Evolutionary conservation across 177 flowering plant species (phyloP), one percentile per base, ranked within the genome.

Genomic region (Vitis hybrid): DNA sequence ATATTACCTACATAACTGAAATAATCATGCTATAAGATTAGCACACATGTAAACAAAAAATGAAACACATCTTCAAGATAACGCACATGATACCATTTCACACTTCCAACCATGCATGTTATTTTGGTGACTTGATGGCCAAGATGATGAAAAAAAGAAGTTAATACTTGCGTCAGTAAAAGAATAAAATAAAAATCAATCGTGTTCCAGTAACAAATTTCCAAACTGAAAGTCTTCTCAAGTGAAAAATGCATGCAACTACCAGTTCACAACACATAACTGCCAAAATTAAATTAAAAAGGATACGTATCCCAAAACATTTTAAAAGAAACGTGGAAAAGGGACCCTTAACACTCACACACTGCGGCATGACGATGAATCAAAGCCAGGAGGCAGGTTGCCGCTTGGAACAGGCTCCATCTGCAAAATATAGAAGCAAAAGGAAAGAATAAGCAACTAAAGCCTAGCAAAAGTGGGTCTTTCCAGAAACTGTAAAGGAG

Each of bases 1-100:
- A 68, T 72, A 15, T 72, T 72, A 51, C 75, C 75, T 10, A 72
- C 67, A 55, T 72, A 72, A 8, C 75, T 60, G 29, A 45, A 49
- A 49, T 49, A 10, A 53, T 53, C 16, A 53, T 14, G 56, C 56
- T 53, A 53, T 53, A 15, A 53, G 56, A 53, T 53, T 53, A 53
- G 16, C 6, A 53, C 15, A 53, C n/a, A 13, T 2, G n/a, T 53
- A 53, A 14, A 53, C 7, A 5, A 53, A 53, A 16, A 53, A 53
- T 15, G 16, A 12, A 53, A 3, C 15, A 2, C 15, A 53, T 53
- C 16, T 15, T 14, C 16, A 14, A 2, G 16, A 14, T 12, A 12
- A 53, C 15, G n/a, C 56, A 53, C 16, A 16, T 6, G 6, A 53
- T 5, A 6, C 2, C 56, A 53, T 14, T 53, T 53, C 56, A 53